Evolutionary conservation across 129 eudicot species (phyloP).

Genomic region (Chrysanthemum lavandulifolium): DNA sequence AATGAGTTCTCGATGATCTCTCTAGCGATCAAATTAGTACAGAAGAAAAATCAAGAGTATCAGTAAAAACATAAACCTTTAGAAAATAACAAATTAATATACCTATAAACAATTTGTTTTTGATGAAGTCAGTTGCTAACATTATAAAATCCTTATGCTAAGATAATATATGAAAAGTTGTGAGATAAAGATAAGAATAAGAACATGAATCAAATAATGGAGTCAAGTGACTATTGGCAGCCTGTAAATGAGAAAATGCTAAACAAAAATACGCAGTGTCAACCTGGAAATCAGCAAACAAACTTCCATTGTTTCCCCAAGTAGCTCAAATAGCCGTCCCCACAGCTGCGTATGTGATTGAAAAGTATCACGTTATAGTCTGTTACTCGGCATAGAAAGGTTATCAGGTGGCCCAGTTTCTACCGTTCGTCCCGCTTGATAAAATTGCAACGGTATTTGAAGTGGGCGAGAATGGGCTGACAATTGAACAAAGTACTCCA

Average conservation of each 20-base stretch:
- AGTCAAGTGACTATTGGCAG: slow-evolving; percentile 14
- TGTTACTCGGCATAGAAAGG: slow-evolving; percentile 52
- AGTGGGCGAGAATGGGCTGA: slow-evolving; percentile 33
- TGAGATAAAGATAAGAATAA: background rate
- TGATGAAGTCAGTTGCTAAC: too few relatives aligned
- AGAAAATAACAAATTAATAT: too few relatives aligned
- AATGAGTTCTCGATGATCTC: too few relatives aligned
- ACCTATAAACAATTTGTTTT: too few relatives aligned
- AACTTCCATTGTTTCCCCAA: slow-evolving; percentile 67
- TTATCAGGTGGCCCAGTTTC: slow-evolving; percentile 44
- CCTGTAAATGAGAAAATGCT: background rate
- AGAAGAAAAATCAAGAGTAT: too few relatives aligned
- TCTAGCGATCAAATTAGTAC: too few relatives aligned
- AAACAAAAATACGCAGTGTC: slow-evolving; percentile 42
- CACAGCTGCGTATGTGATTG: slow-evolving; percentile 56
- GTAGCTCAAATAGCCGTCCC: slow-evolving; percentile 64
- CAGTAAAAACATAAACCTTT: too few relatives aligned
- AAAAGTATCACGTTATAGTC: slow-evolving; percentile 57
- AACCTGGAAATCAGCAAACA: slow-evolving; percentile 62
- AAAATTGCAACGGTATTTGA: slow-evolving; percentile 59
- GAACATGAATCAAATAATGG: slow-evolving; percentile 15
- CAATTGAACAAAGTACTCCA: slow-evolving; percentile 26
- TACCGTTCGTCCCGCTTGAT: slow-evolving; percentile 76
- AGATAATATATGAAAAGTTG: background rate
- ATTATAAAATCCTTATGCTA: too few relatives aligned